Percentiles rank a stretch among this genome's conserved stretches.
Evolutionary conservation across 805 yeast genomes (phyloP).

Genomic region (Komagataella phaffii): DNA sequence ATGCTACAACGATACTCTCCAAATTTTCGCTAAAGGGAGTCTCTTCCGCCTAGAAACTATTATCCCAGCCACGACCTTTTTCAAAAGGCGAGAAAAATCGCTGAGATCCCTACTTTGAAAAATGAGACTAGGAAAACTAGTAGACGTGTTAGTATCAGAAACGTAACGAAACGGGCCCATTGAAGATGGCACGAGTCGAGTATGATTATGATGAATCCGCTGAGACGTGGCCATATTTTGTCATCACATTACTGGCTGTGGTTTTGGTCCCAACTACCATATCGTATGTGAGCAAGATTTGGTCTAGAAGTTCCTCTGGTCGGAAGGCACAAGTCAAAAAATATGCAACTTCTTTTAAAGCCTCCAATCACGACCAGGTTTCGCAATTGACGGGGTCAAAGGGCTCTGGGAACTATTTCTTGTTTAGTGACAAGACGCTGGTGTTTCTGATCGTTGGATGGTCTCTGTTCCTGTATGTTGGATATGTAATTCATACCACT

Average conservation of each 20-base stretch:
- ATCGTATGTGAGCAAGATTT: slow-evolving; percentile 7
- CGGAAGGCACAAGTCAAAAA: slow-evolving; percentile 10
- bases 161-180: background rate
- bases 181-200: background rate
- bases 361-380: slow-evolving; percentile 19
- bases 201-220: slow-evolving; percentile 81
- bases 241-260: slow-evolving; percentile 56
- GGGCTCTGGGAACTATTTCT: slow-evolving; percentile 7
- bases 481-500: slow-evolving; percentile 26
- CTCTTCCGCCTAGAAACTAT: too few species aligned
- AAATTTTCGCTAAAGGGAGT: background rate
- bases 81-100: background rate
- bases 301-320: background rate
- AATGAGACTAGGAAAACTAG: background rate
- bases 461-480: slow-evolving; percentile 33
- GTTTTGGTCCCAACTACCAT: slow-evolving; percentile 45
- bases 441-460: slow-evolving; percentile 39
- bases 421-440: slow-evolving; percentile 19
- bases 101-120: background rate
- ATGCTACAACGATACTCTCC: background rate
- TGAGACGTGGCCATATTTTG: slow-evolving; percentile 89
- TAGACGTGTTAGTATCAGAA: background rate
- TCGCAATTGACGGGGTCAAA: slow-evolving; percentile 16
- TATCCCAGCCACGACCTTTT: background rate
- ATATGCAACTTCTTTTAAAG: slow-evolving; percentile 17